A percentile compares a stretch with the other conserved stretches of the same genome.
Evolutionary conservation across 2,329 filamentous ascomycete genomes (phyloP).

Genomic region (Penicillium brevicompactum): DNA sequence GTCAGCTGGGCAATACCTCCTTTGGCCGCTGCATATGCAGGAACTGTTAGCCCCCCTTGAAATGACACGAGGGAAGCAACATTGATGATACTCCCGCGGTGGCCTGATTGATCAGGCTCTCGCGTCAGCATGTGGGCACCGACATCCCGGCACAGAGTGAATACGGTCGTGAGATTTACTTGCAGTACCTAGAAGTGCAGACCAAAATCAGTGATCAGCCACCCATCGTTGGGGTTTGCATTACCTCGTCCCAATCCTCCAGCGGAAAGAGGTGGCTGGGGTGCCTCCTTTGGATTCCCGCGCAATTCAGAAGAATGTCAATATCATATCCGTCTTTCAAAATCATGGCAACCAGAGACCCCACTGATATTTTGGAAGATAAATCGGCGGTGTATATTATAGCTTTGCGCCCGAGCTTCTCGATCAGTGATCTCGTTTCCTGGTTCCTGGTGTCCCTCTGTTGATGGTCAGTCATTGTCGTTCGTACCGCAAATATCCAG

Average conservation of each 20-base stretch:
- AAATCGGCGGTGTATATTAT: constrained; percentile 49
- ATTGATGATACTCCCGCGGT: constrained; percentile 68
- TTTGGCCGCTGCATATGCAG: constrained; percentile 31
- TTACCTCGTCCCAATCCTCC: constrained; percentile 71
- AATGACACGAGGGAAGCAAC: constrained; percentile 79
- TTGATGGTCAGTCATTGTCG: not conserved
- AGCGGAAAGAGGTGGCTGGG: constrained; percentile 75
- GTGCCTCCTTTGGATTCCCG: constrained; percentile 80
- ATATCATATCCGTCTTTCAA: constrained; percentile 57
- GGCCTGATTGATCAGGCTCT: constrained; percentile 29
- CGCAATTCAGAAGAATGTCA: constrained; percentile 81
- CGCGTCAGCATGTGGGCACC: constrained; percentile 36
- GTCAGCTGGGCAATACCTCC: constrained; percentile 45
- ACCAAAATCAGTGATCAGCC: not conserved
- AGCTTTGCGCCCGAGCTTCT: constrained; percentile 39
- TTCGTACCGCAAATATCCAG: not conserved
- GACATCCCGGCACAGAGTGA: constrained; percentile 52
- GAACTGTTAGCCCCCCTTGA: constrained; percentile 85
- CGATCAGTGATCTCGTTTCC: constrained; percentile 44
- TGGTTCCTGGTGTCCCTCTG: constrained; percentile 57
- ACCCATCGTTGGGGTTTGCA: not conserved
- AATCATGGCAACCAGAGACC: constrained; percentile 42
- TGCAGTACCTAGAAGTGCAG: constrained; percentile 65
- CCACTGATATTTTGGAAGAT: constrained; percentile 43
- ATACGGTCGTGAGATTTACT: constrained; percentile 82